phyloP scores from a whole-genome alignment of 2,329 filamentous ascomycete genomes.

The Myriosclerotinia scirpicola region DNA sequence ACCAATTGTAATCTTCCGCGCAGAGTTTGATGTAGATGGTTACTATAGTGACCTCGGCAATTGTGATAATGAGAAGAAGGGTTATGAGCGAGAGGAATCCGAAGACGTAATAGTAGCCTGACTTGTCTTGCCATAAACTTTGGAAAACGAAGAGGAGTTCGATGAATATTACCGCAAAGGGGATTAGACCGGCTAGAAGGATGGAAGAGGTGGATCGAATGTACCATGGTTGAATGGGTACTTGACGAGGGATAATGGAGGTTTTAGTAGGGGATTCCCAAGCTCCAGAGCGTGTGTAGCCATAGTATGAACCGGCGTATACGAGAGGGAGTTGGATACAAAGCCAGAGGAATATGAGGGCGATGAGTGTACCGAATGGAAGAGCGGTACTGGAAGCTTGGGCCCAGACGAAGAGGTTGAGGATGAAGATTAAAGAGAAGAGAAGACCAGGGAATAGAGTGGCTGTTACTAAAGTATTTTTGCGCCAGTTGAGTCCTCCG shows the following conservation, averaged over 20 bases:
- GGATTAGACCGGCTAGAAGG: conserved; percentile 73
- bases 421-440: conserved; percentile 72
- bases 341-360: conserved; percentile 74
- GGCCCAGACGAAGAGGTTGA: conserved; percentile 89
- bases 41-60: conserved; percentile 81
- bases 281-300: conserved; percentile 62
- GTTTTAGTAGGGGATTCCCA: conserved; percentile 86
- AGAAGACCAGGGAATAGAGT: conserved; percentile 75
- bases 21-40: conserved; percentile 81
- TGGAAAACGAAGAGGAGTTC: conserved; percentile 86
- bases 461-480: conserved; percentile 76
- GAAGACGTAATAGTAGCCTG: conserved; percentile 88
- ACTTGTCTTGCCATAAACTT: conserved; percentile 87
- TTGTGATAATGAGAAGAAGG: conserved; percentile 69
- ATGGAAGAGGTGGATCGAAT: conserved; percentile 61
- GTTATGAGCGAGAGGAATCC: conserved; percentile 78
- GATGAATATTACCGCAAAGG: conserved; percentile 86
- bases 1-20: conserved; percentile 86
- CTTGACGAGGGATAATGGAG: conserved; percentile 66
- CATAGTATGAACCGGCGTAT: conserved; percentile 76
- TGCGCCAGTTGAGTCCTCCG: conserved; percentile 69
- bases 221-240: conserved; percentile 76
- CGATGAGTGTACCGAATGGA: conserved; percentile 76
- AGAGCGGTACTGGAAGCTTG: conserved; percentile 86
- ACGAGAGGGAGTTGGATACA: conserved; percentile 84